phyloP scores from a whole-genome alignment of 2,329 filamentous ascomycete genomes.

The Penicillium hesseltinei region DNA sequence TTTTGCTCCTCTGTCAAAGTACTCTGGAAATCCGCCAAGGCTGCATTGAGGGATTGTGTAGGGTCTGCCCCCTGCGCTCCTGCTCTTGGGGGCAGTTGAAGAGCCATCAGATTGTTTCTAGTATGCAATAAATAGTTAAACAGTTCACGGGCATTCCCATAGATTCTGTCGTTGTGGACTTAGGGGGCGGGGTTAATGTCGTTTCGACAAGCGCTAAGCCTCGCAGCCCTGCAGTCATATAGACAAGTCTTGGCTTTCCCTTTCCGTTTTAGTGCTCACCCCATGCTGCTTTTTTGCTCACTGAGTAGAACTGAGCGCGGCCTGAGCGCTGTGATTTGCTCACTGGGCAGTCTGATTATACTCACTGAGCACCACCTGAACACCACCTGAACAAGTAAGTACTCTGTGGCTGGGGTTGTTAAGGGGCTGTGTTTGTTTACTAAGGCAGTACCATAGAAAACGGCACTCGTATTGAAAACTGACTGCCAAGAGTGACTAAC shows the following conservation, averaged over 20 bases:
- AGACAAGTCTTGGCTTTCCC: not conserved
- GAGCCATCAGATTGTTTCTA: not conserved
- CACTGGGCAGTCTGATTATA: no score
- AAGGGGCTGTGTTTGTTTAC: no score
- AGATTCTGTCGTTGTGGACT: not conserved
- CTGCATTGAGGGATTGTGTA: not conserved
- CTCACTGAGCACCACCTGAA: no score
- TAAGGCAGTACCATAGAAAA: not conserved
- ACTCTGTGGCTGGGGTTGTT: no score
- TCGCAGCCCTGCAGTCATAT: not conserved
- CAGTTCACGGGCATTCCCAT: not conserved
- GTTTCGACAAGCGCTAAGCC: not conserved
- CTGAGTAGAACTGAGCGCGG: no score
- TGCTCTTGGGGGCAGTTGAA: not conserved
- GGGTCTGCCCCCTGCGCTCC: not conserved
- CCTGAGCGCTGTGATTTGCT: no score
- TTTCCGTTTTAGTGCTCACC: no score
- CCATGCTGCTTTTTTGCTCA: no score
- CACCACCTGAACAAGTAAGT: no score
- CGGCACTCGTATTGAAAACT: no score
- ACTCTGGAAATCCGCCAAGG: not conserved
- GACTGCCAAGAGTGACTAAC: no score
- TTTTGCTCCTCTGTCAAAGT: not conserved
- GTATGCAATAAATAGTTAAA: no score
- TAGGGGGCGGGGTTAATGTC: not conserved